Percentiles rank a stretch among this genome's conserved stretches.
phyloP scores from a whole-genome alignment of 352 stramenopile genomes.

The Thalassiosira exigua region DNA sequence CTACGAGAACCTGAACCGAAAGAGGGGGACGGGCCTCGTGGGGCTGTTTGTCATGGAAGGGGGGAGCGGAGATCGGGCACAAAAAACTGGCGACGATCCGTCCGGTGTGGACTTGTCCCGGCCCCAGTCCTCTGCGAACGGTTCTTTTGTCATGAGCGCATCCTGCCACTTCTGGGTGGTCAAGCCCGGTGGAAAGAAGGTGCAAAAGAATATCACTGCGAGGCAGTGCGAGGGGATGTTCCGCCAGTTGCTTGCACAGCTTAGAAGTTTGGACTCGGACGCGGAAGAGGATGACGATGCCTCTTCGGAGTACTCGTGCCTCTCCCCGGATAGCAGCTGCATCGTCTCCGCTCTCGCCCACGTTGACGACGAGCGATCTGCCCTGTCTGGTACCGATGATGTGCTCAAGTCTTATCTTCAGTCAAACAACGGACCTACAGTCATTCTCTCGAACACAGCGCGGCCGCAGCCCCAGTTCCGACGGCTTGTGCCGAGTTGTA shows the following conservation, averaged over 20 bases:
- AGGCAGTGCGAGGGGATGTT: constrained; percentile 78
- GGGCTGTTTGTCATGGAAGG: constrained; percentile 74
- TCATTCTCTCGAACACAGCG: constrained; percentile 88
- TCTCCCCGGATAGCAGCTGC: constrained; percentile 62
- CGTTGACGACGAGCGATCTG: constrained; percentile 86
- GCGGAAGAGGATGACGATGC: constrained; percentile 22
- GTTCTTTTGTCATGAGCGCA: constrained; percentile 64
- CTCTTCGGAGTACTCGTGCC: constrained; percentile 75
- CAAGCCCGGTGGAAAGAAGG: constrained; percentile 76
- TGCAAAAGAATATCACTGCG: constrained; percentile 73
- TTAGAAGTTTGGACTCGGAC: constrained; percentile 50
- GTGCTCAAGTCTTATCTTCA: constrained; percentile 87
- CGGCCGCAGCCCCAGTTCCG: constrained; percentile 64
- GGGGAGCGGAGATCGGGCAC: constrained; percentile 51
- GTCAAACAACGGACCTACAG: constrained; percentile 88
- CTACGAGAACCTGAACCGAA: constrained; percentile 76
- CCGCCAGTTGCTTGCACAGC: constrained; percentile 67
- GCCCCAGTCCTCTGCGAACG: constrained; percentile 41
- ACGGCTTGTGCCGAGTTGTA: constrained; percentile 86
- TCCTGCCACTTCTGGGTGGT: constrained; percentile 85
- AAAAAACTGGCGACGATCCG: constrained; percentile 16
- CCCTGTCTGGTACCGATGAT: constrained; percentile 89
- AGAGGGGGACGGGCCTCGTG: constrained; percentile 76
- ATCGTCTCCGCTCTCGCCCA: constrained; percentile 74
- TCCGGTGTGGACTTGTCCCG: constrained; percentile 60